Base-by-base conservation (phyloP, 2,329 filamentous ascomycete species). In the Alternaria triticimaculans region DNA sequence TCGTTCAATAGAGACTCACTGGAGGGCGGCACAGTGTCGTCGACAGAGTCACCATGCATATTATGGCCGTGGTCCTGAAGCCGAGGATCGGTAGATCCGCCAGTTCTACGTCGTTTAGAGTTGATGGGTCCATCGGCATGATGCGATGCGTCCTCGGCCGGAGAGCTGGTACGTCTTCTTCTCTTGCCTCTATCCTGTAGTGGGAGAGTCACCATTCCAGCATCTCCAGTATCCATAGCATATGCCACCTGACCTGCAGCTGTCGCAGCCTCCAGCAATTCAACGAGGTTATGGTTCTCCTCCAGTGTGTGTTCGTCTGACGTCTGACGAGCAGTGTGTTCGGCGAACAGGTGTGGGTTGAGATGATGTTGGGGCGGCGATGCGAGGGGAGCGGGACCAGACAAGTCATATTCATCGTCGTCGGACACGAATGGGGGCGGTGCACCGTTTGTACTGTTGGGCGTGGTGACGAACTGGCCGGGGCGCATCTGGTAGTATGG, bases 221-320 rank as follows among this genome's bases (percentile, higher is more conserved):
- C 44, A 26, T 56, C 53, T n/a, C 64, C 56, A 49, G 62, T 53
- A n/a, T 67, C 53, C 63, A 71, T 69, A 7, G 59, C 62, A 28
- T 70, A 61, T 20, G 66, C 46, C 56, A 65, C 70, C 55, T 77
- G 74, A 14, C 66, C 73, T 41, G 77, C 75, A 64, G 77, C 77
- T 15, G 76, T 78, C 8, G 77, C 78, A 66, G 78, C 78, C 56
- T 80, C 77, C 5, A 80, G 65, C 55, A 80, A 63, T 57, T 79
- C 77, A 3, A 69, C 77, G 33, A 80, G 70, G 44, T 77, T 73
- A 33, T 74, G 75, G 28, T 72, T 77, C 25, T 76, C 73, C 56
- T 77, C 77, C 14, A 71, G 55, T 7, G 67, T 68, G 37, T 64
- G 60, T 23, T 75, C 70, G 23, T 55, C 44, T 25, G 58, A 59